Evolutionary conservation across 768 basidiomycete genomes (phyloP).

Genomic region (Tricholoma bakamatsutake): DNA sequence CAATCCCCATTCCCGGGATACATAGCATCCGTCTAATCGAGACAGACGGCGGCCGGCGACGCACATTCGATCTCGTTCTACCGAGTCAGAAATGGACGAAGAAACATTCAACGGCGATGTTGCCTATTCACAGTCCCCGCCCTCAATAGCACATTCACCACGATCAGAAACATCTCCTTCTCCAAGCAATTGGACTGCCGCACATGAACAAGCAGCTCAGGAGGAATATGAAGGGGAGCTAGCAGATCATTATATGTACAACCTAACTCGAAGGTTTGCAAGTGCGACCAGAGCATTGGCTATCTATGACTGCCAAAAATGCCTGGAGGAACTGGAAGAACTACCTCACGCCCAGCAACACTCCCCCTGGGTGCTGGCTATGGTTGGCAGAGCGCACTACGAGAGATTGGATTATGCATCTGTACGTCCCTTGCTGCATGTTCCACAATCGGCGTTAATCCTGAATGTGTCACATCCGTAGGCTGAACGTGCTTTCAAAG

Average conservation of each 20-base stretch:
- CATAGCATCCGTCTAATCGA: slow-evolving; percentile 34
- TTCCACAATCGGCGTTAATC: slow-evolving; percentile 19
- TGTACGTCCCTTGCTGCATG: slow-evolving; percentile 45
- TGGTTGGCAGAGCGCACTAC: slow-evolving; percentile 85
- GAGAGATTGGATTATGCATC: slow-evolving; percentile 85
- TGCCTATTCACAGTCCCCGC: slow-evolving; percentile 56
- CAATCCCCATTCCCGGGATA: not conserved
- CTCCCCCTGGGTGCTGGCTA: slow-evolving; percentile 71
- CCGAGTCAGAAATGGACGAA: slow-evolving; percentile 71
- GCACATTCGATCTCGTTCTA: slow-evolving; percentile 53
- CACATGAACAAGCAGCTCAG: slow-evolving; percentile 66
- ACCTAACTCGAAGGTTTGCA: slow-evolving; percentile 77
- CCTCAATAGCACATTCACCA: slow-evolving; percentile 54
- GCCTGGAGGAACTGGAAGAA: slow-evolving; percentile 69
- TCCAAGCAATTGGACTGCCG: slow-evolving; percentile 56
- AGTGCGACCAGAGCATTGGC: slow-evolving; percentile 71
- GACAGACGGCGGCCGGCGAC: slow-evolving; percentile 55
- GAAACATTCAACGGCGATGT: slow-evolving; percentile 45
- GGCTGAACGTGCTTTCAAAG: slow-evolving; percentile 88
- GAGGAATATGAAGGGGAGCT: slow-evolving; percentile 65
- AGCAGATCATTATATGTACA: slow-evolving; percentile 81
- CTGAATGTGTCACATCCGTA: slow-evolving; percentile 29
- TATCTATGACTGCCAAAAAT: slow-evolving; percentile 68
- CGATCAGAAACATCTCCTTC: slow-evolving; percentile 60
- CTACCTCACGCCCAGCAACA: slow-evolving; percentile 70